These are phyloP conservation scores for Aspergillus sojae DNA, from an alignment of 2,329 filamentous ascomycete genomes.

Conservation along the genomic window DNA sequence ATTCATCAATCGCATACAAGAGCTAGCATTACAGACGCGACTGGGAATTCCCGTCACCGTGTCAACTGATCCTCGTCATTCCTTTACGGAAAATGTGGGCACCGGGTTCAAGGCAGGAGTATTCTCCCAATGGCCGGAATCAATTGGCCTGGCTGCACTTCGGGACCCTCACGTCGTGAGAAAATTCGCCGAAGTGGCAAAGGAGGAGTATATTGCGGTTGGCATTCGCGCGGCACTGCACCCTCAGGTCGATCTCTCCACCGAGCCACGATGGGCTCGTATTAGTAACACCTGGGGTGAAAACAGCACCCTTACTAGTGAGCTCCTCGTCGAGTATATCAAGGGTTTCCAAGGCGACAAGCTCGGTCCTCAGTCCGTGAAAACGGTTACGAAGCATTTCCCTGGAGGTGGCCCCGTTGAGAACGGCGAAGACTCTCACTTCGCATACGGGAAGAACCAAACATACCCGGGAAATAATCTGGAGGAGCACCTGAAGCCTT, in stretches of 20 bases:
- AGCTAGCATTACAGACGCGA: not conserved
- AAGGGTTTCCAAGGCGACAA: not conserved
- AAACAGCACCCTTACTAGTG: not conserved
- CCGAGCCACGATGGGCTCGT: not conserved
- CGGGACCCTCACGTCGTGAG: conserved; percentile 48
- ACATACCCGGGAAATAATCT: not conserved
- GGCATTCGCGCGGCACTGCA: not conserved
- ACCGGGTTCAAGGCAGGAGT: conserved; percentile 47
- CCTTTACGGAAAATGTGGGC: conserved; percentile 23
- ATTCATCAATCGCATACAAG: not conserved
- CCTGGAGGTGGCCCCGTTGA: not conserved
- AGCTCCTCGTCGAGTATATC: not conserved
- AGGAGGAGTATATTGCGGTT: conserved; percentile 45
- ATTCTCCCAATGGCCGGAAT: conserved; percentile 57
- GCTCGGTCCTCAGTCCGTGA: not conserved
- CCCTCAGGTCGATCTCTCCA: not conserved
- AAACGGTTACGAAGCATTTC: not conserved
- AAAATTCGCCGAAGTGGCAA: conserved; percentile 53
- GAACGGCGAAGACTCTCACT: not conserved
- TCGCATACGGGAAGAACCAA: not conserved
- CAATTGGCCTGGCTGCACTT: conserved; percentile 54
- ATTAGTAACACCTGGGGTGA: not conserved
- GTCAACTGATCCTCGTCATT: not conserved
- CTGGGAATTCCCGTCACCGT: not conserved
- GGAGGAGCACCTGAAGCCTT: not conserved